Base-by-base conservation (phyloP, 2,329 filamentous ascomycete species). In the Parascedosporium putredinis region DNA sequence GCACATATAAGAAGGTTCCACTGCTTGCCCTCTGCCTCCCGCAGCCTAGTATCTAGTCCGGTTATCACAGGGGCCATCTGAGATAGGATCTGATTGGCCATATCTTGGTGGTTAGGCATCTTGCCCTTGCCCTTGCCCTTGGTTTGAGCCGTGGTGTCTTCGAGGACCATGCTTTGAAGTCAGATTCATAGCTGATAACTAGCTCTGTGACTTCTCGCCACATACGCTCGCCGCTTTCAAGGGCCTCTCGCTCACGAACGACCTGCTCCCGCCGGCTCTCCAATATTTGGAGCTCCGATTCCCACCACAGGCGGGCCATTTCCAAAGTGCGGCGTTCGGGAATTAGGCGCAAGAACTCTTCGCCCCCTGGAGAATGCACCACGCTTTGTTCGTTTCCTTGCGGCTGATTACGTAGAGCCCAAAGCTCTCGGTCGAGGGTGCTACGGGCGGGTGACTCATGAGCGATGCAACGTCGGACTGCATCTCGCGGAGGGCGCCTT, bases 1-100 rank as follows among this genome's bases (percentile, higher is more conserved):
- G 84, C 85, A 47, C 79, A 86, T 4, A 89, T 81, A 16, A 91
- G 70, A 14, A 90, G 66, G 51, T 84, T 89, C 86, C 86, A 91
- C 14, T 75, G 73, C 51, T 76, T 76, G 1, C 71, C 66, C 53
- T 85, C 78, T 0, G 82, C 82, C 2, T 73, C 59, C 1, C 70
- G 66, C 23, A 81, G 58, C 18, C 74, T 72, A 14, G 70, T 64
- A 49, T 81, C 73, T 3, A 91, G 64, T 2, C 74, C 72, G 1
- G 58, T 56, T 10, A 83, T 73, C 4, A 83, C 74, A 3, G 59
- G 60, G 24, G 74, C 68, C 73, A 89, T 82, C 53, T 75, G 71
- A 4, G 57, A 59, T 16, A 84, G 64, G 50, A 81, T 76, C 3
- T 61, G 58, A 38, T 60, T 64, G 43, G 76, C 64, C 1, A 67